These are phyloP conservation scores for Xylaria sp. DNA, from an alignment of 2,329 filamentous ascomycete genomes.

Conservation along the genomic window DNA sequence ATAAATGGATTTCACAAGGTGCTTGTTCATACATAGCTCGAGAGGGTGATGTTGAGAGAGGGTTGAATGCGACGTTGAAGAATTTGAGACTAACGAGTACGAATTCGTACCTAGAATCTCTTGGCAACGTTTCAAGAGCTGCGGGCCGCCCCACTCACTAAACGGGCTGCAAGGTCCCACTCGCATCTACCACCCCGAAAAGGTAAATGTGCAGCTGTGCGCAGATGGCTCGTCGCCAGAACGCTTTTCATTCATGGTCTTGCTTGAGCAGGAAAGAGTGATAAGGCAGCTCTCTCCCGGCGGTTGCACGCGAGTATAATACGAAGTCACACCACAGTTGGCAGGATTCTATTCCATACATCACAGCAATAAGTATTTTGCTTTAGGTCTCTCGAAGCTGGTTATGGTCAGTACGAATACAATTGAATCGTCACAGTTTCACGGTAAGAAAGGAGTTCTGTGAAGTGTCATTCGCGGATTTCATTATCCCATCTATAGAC, in stretches of 20 bases:
- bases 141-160: conserved; percentile 8
- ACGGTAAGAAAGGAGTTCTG: too few species aligned
- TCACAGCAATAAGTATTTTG: too few species aligned
- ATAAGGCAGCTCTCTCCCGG: neutral
- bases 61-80: neutral
- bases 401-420: neutral
- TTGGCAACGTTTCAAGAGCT: conserved; percentile 32
- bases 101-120: conserved; percentile 1
- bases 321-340: conserved; percentile 5
- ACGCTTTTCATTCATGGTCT: neutral
- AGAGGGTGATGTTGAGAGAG: neutral
- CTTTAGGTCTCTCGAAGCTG: too few species aligned
- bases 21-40: neutral
- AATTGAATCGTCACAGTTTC: neutral
- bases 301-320: neutral
- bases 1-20: neutral
- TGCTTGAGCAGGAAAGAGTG: neutral
- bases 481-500: neutral
- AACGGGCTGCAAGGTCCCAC: neutral
- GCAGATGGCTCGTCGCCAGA: neutral
- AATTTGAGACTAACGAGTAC: neutral
- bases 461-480: neutral
- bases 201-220: conserved; percentile 1
- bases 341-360: neutral
- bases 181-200: neutral